Percentiles rank a stretch among this genome's conserved stretches.
phyloP scores from a whole-genome alignment of 352 stramenopile species.

The Plasmopara muralis region DNA sequence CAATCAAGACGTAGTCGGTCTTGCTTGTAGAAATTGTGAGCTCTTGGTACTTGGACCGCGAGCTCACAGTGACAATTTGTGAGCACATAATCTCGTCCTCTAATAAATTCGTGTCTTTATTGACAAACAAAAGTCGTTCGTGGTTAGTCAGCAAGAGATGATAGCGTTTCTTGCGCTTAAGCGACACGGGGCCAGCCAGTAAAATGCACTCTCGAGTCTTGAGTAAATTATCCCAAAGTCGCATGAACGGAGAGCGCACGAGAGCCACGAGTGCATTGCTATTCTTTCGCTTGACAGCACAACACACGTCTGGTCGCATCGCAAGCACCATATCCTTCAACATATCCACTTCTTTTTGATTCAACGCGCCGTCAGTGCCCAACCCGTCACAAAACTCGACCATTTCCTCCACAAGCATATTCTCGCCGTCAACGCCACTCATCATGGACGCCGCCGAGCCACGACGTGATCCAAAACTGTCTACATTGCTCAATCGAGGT shows the following conservation, averaged over 20 bases:
- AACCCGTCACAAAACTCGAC: constrained; percentile 78
- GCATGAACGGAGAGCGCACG: constrained; percentile 75
- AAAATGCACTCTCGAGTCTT: constrained; percentile 81
- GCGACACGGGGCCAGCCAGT: constrained; percentile 65
- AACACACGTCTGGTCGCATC: constrained; percentile 69
- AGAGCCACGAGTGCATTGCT: constrained; percentile 78
- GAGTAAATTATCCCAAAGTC: constrained; percentile 74
- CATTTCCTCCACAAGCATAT: constrained; percentile 76
- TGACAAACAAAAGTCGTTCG: constrained; percentile 80
- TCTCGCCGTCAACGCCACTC: constrained; percentile 48
- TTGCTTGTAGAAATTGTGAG: constrained; percentile 65
- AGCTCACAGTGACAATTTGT: constrained; percentile 83
- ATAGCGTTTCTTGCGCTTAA: constrained; percentile 82
- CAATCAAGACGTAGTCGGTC: constrained; percentile 70
- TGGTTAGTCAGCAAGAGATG: constrained; percentile 80
- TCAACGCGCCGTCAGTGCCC: constrained; percentile 42
- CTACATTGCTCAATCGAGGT: constrained; percentile 31
- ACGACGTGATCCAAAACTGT: constrained; percentile 30
- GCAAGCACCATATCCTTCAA: constrained; percentile 74
- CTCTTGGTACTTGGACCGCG: constrained; percentile 69
- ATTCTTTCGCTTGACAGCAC: constrained; percentile 73
- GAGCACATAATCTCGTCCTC: constrained; percentile 86
- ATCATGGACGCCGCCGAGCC: constrained; percentile 39
- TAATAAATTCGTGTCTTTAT: constrained; percentile 85
- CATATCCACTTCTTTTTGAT: constrained; percentile 57